phyloP scores from a whole-genome alignment of 768 basidiomycete genomes.

The Rhizopogon vinicolor region DNA sequence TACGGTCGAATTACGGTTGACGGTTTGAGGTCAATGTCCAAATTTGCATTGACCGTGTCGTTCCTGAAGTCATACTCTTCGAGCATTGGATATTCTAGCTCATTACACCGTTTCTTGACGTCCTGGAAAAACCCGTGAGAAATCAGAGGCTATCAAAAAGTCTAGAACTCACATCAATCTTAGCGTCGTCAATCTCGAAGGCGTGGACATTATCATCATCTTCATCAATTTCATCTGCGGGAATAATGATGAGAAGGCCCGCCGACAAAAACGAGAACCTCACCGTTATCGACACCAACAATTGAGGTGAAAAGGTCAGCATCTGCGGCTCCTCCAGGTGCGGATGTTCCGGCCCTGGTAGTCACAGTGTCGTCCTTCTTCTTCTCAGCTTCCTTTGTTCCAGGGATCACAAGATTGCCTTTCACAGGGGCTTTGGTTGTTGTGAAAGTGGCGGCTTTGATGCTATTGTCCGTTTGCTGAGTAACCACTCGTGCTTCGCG shows the following conservation, averaged over 20 bases:
- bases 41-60: constrained; percentile 91
- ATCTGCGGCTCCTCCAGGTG: constrained; percentile 39
- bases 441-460: constrained; percentile 72
- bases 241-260: not conserved
- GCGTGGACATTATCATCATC: constrained; percentile 97
- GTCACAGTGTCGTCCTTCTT: constrained; percentile 57
- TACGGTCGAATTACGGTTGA: constrained; percentile 97
- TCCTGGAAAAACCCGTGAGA: constrained; percentile 44
- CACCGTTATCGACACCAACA: constrained; percentile 90
- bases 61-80: constrained; percentile 99
- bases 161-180: constrained; percentile 72
- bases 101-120: constrained; percentile 95
- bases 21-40: constrained; percentile 98
- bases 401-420: constrained; percentile 82
- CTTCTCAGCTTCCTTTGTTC: constrained; percentile 70
- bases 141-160: not conserved
- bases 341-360: constrained; percentile 22
- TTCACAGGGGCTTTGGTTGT: constrained; percentile 79
- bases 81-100: constrained; percentile 95
- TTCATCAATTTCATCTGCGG: constrained; percentile 89
- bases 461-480: constrained; percentile 65
- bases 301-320: constrained; percentile 90
- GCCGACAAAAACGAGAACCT: constrained; percentile 13
- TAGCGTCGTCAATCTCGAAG: constrained; percentile 91
- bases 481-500: constrained; percentile 78